These are phyloP conservation scores for Vachellia pachyceras DNA, from an alignment of 306 rosid genomes.

Conservation along the genomic window DNA sequence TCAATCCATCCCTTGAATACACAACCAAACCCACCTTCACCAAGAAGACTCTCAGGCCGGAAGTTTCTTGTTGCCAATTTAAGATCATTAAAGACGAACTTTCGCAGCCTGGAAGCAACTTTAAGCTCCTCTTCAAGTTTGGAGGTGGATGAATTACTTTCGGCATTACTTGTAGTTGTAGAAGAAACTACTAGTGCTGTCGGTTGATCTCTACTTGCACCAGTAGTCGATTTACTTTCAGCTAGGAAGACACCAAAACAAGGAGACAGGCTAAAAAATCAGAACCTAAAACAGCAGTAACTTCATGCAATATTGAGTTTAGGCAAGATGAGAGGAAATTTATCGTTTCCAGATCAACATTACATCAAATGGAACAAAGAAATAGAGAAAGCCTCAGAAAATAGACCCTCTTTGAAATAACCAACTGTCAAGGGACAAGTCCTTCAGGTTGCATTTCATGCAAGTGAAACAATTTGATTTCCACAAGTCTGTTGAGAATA, in stretches of 20 bases:
- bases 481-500: not conserved
- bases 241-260: conserved; percentile 35
- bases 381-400: conserved; percentile 18
- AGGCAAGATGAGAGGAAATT: conserved; percentile 1
- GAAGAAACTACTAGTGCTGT: conserved; percentile 64
- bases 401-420: not conserved
- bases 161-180: conserved; percentile 80
- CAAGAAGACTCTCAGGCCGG: conserved; percentile 94
- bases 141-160: conserved; percentile 81
- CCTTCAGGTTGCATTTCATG: conserved; percentile 18
- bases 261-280: conserved; percentile 15
- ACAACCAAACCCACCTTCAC: conserved; percentile 95
- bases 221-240: conserved; percentile 70
- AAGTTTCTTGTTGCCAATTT: conserved; percentile 87
- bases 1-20: conserved; percentile 96
- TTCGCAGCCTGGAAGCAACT: conserved; percentile 82
- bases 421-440: conserved; percentile 43
- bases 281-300: conserved; percentile 15
- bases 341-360: not conserved
- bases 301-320: not conserved
- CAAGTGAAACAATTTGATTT: not conserved
- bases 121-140: conserved; percentile 88
- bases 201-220: conserved; percentile 81
- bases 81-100: conserved; percentile 79
- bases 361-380: not conserved